phyloP scores from a whole-genome alignment of 129 eudicot species.

The Silybum marianum region DNA sequence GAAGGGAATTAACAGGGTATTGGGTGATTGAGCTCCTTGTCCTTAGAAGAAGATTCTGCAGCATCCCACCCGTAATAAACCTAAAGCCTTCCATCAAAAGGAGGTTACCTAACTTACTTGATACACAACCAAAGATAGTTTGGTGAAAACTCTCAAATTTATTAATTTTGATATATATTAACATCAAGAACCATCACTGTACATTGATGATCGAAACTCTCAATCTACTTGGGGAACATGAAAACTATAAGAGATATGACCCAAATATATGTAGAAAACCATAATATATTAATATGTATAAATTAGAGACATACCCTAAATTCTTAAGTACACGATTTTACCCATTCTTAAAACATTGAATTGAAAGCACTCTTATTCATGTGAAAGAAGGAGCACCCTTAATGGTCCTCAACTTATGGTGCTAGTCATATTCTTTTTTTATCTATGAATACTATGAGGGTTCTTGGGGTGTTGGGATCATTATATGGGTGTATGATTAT shows the following conservation, averaged over 20 bases:
- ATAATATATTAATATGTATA: not conserved
- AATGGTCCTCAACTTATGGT: not conserved
- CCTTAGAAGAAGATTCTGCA: not conserved
- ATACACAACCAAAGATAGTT: too few species aligned
- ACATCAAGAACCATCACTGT: not conserved
- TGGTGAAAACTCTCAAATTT: not conserved
- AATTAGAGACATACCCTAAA: not conserved
- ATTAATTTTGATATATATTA: too few species aligned
- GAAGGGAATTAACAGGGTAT: not conserved
- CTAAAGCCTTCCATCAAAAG: not conserved
- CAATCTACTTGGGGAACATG: not conserved
- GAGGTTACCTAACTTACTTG: not conserved
- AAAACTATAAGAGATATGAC: not conserved
- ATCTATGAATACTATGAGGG: not conserved
- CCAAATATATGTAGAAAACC: not conserved
- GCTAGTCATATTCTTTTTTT: not conserved
- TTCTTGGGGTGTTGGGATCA: not conserved
- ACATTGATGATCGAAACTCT: not conserved
- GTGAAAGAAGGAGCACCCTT: not conserved
- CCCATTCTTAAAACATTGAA: not conserved
- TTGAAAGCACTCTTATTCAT: not conserved
- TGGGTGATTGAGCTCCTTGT: not conserved
- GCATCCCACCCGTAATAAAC: not conserved
- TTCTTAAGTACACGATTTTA: not conserved
- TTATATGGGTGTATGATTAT: not conserved